Conservation (phyloP, 345 rosid species). For the Boechera divaricarpa region DNA sequence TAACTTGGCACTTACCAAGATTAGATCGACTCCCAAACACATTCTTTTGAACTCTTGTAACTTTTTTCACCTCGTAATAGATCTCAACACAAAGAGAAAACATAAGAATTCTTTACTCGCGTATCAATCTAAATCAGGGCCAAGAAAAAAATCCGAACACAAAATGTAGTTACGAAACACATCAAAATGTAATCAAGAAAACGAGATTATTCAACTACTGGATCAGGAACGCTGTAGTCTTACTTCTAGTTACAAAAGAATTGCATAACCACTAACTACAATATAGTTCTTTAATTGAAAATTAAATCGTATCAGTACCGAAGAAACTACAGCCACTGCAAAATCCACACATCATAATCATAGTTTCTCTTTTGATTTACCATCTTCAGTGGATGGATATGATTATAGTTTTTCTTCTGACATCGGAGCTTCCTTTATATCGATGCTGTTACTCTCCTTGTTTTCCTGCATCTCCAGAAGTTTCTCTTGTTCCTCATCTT, state of each 20-base stretch:
- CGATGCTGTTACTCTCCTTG: constrained; percentile 40
- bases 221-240: constrained; percentile 17
- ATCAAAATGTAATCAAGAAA: constrained; percentile 24
- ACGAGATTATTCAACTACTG: constrained; percentile 17
- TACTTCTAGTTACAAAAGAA: constrained; percentile 44
- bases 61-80: not conserved
- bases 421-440: constrained; percentile 42
- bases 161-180: constrained; percentile 25
- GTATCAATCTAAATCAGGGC: not conserved
- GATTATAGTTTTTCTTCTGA: constrained; percentile 43
- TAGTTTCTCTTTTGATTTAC: constrained; percentile 4
- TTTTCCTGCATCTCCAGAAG: constrained; percentile 76
- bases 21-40: not conserved
- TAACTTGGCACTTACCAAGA: not conserved
- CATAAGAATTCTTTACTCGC: not conserved
- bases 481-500: constrained; percentile 73
- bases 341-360: not conserved
- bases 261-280: constrained; percentile 37
- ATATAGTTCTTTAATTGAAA: constrained; percentile 12
- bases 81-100: not conserved
- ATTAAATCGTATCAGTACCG: not conserved
- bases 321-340: not conserved
- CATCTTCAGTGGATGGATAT: not conserved
- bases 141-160: not conserved
- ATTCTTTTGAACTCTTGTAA: not conserved